phyloP scores from a whole-genome alignment of 2,329 filamentous ascomycete genomes.

The Ophidiomyces ophidiicola region DNA sequence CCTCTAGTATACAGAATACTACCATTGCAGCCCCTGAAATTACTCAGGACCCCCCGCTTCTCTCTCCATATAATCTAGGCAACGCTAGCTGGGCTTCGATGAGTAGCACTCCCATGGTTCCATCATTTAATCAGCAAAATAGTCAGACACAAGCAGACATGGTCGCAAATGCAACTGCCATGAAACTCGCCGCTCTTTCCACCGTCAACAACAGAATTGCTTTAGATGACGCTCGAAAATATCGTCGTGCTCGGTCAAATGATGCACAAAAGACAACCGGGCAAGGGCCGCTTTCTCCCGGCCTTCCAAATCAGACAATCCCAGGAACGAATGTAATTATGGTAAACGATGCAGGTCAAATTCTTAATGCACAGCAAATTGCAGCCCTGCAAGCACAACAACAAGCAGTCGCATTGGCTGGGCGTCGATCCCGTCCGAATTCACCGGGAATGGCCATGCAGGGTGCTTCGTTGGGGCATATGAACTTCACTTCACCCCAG shows the following conservation, averaged over 20 bases:
- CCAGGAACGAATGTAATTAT: conserved; percentile 72
- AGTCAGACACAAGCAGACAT: conserved; percentile 73
- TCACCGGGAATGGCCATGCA: conserved; percentile 83
- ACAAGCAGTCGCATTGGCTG: conserved; percentile 39
- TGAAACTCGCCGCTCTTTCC: conserved; percentile 93
- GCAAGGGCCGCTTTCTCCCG: conserved; percentile 55
- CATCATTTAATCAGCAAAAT: conserved; percentile 56
- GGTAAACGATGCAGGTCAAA: conserved; percentile 86
- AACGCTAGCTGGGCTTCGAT: conserved; percentile 97
- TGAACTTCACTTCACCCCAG: conserved; percentile 75
- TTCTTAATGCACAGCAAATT: conserved; percentile 74
- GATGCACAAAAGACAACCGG: conserved; percentile 48
- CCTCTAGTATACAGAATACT: conserved; percentile 66
- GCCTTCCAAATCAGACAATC: conserved; percentile 50
- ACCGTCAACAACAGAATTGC: conserved; percentile 98
- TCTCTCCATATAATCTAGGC: conserved; percentile 66
- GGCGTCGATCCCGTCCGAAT: conserved; percentile 63
- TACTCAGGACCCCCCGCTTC: conserved; percentile 59
- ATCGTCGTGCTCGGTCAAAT: conserved; percentile 78
- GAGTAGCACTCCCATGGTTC: conserved; percentile 92
- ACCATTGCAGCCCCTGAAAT: conserved; percentile 63
- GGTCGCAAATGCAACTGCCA: conserved; percentile 96
- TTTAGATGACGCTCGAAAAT: conserved; percentile 92
- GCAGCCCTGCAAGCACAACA: conserved; percentile 64
- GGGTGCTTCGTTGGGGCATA: conserved; percentile 38